These are phyloP conservation scores for Musa schizocarpa DNA, from an alignment of 176 grass and related monocot genomes.

Conservation along the genomic window DNA sequence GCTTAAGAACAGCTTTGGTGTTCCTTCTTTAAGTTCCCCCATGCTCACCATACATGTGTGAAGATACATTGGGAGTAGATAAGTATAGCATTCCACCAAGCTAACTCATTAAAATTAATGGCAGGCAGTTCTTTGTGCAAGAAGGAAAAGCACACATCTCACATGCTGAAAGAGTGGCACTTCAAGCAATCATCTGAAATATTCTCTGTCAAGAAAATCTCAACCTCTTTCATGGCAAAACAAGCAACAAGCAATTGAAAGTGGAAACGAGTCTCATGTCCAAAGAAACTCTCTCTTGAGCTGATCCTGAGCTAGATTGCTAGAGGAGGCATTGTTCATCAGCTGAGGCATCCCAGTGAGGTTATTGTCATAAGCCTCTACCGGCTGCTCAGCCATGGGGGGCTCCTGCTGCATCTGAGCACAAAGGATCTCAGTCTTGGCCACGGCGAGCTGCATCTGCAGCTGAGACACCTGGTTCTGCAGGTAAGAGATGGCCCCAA, in stretches of 20 bases:
- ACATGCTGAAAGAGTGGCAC: too few relatives aligned
- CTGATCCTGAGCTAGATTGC: conserved; percentile 34
- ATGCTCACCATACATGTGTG: too few relatives aligned
- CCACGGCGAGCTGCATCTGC: conserved; percentile 23
- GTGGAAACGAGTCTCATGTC: conserved; percentile 9
- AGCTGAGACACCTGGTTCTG: conserved; percentile 21
- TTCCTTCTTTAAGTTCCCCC: too few relatives aligned
- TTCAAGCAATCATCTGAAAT: too few relatives aligned
- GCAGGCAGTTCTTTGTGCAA: too few relatives aligned
- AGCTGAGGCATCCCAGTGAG: conserved; percentile 2
- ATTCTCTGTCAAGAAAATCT: too few relatives aligned
- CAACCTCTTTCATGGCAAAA: background rate
- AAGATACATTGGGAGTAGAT: too few relatives aligned
- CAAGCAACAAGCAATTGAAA: background rate
- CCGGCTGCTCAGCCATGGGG: background rate
- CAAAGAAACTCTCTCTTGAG: conserved; percentile 63
- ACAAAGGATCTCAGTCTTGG: conserved; percentile 18
- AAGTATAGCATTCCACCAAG: too few relatives aligned
- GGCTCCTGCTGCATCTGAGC: conserved; percentile 24
- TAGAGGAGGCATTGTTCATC: conserved; percentile 6
- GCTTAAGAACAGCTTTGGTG: too few relatives aligned
- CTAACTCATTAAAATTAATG: too few relatives aligned
- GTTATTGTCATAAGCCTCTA: background rate
- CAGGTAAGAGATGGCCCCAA: conserved; percentile 34
- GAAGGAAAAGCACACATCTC: too few relatives aligned